Base-by-base conservation (phyloP, 2,329 filamentous ascomycete species). In the Fulvia fulva region DNA sequence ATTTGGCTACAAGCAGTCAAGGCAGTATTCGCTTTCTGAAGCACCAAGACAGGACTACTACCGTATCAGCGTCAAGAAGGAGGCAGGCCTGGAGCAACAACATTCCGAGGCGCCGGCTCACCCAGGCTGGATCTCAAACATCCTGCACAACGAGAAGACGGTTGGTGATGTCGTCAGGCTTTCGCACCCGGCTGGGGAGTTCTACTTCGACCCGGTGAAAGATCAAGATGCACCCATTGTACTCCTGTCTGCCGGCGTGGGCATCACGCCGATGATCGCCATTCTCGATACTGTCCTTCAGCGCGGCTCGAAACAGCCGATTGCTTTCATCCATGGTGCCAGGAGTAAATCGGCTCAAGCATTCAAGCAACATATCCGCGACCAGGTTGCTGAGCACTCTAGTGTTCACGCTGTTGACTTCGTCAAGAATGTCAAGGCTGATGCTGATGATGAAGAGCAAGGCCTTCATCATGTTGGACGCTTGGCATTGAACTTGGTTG, bases 11-110 rank as follows among this genome's bases (percentile, higher is more conserved):
- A 74, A 79, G 63, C 88, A 91, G 72, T 80, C 84, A 19, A 79
- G 88, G 30, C 88, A 91, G 72, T 91, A 90, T 74, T 89, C 86
- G 25, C 79, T 91, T 60, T 87, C 83, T 67, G 87, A 90, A 63
- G 79, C 82, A 51, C 87, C 85, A 1, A 77, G 77, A 1, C 74
- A 80, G 8, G 78, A 83, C 51, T 81, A 85, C 73, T 88, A 89
- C 73, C 83, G 88, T 28, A 86, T 91, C 73, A 88, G 82, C 51
- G 81, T 91, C 57, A 90, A 90, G 79, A 82, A 80, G 59, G 87
- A 90, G 67, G 71, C 76, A 1, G 86, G 84, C 3, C 68, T 83
- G 14, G 75, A 79, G 50, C 51, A 75, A 50, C 70, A 76, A 2
- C 74, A 80, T n/a, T 74, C 78, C 1, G 71, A 73, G 47, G 76